Conservation (phyloP, 179 eudicot genomes). For the Carnegiea gigantea region DNA sequence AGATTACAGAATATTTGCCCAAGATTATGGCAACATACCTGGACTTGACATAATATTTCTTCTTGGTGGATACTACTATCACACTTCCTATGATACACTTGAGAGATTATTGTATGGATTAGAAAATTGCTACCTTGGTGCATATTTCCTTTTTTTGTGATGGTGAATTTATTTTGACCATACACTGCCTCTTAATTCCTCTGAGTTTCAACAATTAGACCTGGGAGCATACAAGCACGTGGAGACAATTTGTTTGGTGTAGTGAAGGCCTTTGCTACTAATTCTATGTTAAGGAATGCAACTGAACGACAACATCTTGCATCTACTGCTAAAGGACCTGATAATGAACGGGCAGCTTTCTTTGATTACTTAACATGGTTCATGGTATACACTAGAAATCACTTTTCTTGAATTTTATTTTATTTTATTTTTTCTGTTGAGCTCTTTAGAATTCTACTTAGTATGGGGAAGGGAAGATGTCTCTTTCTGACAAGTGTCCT, state of each 20-base stretch:
- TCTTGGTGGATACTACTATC: slow-evolving; percentile 94
- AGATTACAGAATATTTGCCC: slow-evolving; percentile 91
- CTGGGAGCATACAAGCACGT: slow-evolving; percentile 98
- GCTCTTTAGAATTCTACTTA: slow-evolving; percentile 11
- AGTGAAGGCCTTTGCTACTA: slow-evolving; percentile 74
- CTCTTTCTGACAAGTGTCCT: slow-evolving; percentile 17
- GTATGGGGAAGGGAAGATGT: slow-evolving; percentile 2
- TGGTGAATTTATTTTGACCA: slow-evolving; percentile 19
- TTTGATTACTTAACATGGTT: slow-evolving; percentile 83
- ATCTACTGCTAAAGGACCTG: slow-evolving; percentile 37
- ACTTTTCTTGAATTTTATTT: neutral
- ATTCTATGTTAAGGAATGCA: slow-evolving; percentile 60
- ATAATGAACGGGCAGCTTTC: slow-evolving; percentile 65
- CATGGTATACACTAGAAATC: slow-evolving; percentile 52
- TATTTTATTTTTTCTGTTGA: neutral
- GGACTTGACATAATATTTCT: slow-evolving; percentile 91
- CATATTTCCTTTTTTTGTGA: slow-evolving; percentile 36
- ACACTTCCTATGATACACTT: slow-evolving; percentile 82
- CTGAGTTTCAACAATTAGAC: slow-evolving; percentile 50
- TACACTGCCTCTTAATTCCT: slow-evolving; percentile 37
- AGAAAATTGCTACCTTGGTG: slow-evolving; percentile 47
- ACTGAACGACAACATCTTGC: slow-evolving; percentile 48
- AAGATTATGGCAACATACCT: slow-evolving; percentile 82
- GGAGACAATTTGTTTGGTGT: slow-evolving; percentile 84
- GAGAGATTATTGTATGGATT: slow-evolving; percentile 90